Evolutionary conservation across 225 moss, liverwort and hornwort species (phyloP).

Genomic region (Bryoerythrophyllum caledonicum): DNA sequence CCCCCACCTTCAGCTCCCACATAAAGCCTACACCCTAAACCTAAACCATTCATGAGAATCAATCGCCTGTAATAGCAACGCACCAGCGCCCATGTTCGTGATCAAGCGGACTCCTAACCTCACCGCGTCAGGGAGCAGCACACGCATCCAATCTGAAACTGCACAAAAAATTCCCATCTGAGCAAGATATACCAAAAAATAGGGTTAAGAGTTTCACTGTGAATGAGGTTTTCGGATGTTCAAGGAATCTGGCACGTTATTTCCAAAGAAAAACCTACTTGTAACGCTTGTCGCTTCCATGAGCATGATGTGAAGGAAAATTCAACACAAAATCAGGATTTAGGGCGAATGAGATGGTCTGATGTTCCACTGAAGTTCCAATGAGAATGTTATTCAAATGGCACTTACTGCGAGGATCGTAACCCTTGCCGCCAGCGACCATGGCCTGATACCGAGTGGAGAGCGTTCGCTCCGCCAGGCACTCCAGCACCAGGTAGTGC

Average conservation of each 20-base stretch:
- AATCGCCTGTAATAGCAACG: conserved; percentile 19
- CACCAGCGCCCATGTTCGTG: conserved; percentile 92
- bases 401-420: conserved; percentile 71
- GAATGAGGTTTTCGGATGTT: not conserved
- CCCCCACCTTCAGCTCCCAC: conserved; percentile 31
- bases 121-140: conserved; percentile 64
- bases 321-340: not conserved
- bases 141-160: conserved; percentile 76
- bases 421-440: conserved; percentile 69
- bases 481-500: conserved; percentile 78
- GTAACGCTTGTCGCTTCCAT: conserved; percentile 54
- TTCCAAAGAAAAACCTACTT: conserved; percentile 38
- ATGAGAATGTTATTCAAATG: not conserved
- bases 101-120: conserved; percentile 66
- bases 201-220: not conserved
- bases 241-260: no score
- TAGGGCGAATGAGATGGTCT: not conserved
- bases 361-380: not conserved
- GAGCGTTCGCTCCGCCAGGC: conserved; percentile 86
- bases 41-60: not conserved
- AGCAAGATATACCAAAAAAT: no score
- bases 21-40: not conserved
- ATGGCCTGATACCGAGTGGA: conserved; percentile 71
- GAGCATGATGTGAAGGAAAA: not conserved
- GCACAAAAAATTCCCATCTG: conserved; percentile 30